phyloP scores from a whole-genome alignment of 2,329 filamentous ascomycete species.

The Diaporthe humulicola region DNA sequence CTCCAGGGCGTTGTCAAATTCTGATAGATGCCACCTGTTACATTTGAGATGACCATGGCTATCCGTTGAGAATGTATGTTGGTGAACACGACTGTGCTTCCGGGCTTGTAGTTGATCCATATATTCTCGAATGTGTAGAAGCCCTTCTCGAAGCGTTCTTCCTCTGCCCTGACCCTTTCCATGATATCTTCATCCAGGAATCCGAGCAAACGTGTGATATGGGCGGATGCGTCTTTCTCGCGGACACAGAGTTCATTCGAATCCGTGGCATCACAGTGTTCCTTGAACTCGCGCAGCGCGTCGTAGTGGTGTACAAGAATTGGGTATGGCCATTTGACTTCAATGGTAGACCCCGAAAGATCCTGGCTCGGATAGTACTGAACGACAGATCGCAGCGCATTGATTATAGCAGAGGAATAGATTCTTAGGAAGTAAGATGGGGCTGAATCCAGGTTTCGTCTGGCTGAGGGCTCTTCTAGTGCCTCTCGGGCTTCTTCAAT shows the following conservation, averaged over 20 bases:
- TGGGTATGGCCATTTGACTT: conserved; percentile 43
- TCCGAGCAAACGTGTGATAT: conserved; percentile 40
- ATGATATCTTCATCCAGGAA: conserved; percentile 46
- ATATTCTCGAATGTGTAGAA: conserved; percentile 41
- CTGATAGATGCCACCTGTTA: not conserved
- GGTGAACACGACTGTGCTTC: conserved; percentile 15
- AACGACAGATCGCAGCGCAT: conserved; percentile 46
- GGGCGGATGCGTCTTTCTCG: conserved; percentile 36
- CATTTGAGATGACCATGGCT: not conserved
- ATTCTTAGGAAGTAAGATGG: conserved; percentile 23
- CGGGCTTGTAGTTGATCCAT: conserved; percentile 42
- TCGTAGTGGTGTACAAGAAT: conserved; percentile 48
- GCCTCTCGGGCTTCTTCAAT: not conserved
- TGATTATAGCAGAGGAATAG: conserved; percentile 42
- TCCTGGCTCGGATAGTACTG: conserved; percentile 47
- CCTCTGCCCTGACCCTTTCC: conserved; percentile 41
- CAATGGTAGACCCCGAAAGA: conserved; percentile 39
- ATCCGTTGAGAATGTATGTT: not conserved
- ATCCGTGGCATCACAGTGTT: conserved; percentile 21
- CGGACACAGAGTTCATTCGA: conserved; percentile 38
- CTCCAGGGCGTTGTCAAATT: not conserved
- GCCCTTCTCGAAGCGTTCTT: conserved; percentile 41
- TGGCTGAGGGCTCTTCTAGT: not conserved
- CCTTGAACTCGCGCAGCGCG: conserved; percentile 41
- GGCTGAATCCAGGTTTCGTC: not conserved